Base-by-base conservation (phyloP, 176 grass and related monocot genomes). In the Alloteropsis semialata region DNA sequence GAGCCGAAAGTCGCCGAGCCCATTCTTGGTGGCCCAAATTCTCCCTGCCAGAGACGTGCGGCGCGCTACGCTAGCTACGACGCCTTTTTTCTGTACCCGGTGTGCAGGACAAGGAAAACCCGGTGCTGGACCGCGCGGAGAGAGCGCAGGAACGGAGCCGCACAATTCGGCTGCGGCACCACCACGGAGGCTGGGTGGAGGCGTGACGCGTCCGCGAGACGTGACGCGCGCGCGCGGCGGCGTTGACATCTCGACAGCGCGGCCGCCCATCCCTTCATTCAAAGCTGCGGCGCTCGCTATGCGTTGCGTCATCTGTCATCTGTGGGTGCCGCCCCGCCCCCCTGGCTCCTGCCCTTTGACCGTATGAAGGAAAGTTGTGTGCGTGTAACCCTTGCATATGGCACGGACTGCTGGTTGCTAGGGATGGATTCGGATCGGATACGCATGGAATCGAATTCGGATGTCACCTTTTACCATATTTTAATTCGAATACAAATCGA, bases 161-260 rank as follows among this genome's bases (percentile, higher is more conserved):
- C 27, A 17, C 37, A 17, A 81, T 19, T 44, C 1, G 25, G 43
- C 44, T 12, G 43, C 29, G 29, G 58, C 42, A 49, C 42, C 28
- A 49, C 39, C 10, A 61, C 55, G 58, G n/a, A n/a, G n/a, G n/a
- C n/a, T n/a, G n/a, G n/a, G n/a, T n/a, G 41, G 6, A 27, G 74
- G 53, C 74, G 43, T 65, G 76, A 24, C 76, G 76, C 59, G 39
- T 42, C 55, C 55, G 56, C n/a, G 49, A 51, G 28, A 29, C 46
- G 11, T 74, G 72, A 22, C 41, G 58, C 16, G 58, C 14, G 22
- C 22, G 16, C 46, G 32, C 70, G 11, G 61, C 44, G 45, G 77
- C 61, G 46, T 80, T 67, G 77, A 67, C 61, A 36, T 80, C 36
- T 39, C 32, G 60, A 2, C 76, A 60, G 53, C 34, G 36, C 71